These are phyloP conservation scores for Microcos paniculata DNA, from an alignment of 345 rosid genomes.

Conservation along the genomic window DNA sequence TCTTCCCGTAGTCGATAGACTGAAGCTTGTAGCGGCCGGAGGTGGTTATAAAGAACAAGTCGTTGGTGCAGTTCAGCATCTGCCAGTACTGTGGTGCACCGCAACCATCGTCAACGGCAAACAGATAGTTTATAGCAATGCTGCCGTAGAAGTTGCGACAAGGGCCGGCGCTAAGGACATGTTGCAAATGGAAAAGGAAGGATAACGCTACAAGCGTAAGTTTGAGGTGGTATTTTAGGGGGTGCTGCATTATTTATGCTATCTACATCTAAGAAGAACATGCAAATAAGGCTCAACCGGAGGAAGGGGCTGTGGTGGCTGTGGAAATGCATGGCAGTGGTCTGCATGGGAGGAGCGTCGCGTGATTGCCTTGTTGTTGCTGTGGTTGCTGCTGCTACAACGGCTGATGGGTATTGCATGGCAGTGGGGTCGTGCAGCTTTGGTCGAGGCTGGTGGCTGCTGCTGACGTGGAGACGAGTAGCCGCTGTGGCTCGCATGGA, in stretches of 20 bases:
- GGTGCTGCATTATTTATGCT: conserved; percentile 7
- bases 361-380: too few species aligned
- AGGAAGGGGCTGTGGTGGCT: neutral
- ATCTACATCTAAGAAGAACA: neutral
- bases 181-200: conserved; percentile 9
- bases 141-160: conserved; percentile 69
- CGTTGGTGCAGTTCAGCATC: conserved; percentile 71
- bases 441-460: too few species aligned
- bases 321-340: too few species aligned
- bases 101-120: conserved; percentile 83
- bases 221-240: conserved; percentile 7
- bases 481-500: too few species aligned
- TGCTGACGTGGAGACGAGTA: too few species aligned
- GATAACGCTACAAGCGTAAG: neutral
- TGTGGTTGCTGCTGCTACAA: too few species aligned
- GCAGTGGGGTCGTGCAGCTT: too few species aligned
- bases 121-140: conserved; percentile 71
- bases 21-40: conserved; percentile 86
- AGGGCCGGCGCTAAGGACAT: neutral
- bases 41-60: conserved; percentile 68
- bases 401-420: too few species aligned
- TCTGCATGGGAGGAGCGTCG: too few species aligned
- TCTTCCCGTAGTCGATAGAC: conserved; percentile 66
- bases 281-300: neutral
- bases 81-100: conserved; percentile 76